Percentiles rank a stretch among this genome's conserved stretches.
Conservation (phyloP, 352 stramenopile species). For the Pythium periplocum region DNA sequence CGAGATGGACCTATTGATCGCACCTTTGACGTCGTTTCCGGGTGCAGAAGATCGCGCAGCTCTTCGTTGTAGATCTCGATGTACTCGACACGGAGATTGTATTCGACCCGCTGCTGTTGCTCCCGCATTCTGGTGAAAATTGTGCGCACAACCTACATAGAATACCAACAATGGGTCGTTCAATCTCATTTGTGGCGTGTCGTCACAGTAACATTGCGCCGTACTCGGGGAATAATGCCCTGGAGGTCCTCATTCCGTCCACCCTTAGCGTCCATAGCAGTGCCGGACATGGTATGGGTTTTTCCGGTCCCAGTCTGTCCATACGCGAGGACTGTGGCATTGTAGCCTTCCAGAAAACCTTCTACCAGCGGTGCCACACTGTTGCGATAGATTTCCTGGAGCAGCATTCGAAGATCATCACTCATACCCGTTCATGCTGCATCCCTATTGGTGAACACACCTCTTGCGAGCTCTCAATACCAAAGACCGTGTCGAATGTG, state of each 20-base stretch:
- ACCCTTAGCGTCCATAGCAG: conserved; percentile 31
- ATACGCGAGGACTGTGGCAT: conserved; percentile 80
- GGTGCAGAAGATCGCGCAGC: conserved; percentile 92
- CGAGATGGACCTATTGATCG: too few species aligned
- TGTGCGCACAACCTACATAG: conserved; percentile 43
- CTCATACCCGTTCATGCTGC: background rate
- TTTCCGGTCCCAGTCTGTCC: conserved; percentile 90
- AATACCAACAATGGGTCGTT: conserved; percentile 1
- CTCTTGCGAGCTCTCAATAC: conserved; percentile 59
- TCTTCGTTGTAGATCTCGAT: conserved; percentile 99
- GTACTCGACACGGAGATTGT: conserved; percentile 92
- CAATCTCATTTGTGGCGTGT: conserved; percentile 9
- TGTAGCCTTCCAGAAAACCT: conserved; percentile 81
- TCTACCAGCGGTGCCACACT: conserved; percentile 69
- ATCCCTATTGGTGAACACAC: conserved; percentile 18
- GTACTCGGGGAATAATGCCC: conserved; percentile 84
- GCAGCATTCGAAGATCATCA: too few species aligned
- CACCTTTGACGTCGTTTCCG: conserved; percentile 66
- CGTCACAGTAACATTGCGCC: conserved; percentile 1
- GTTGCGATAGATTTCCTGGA: conserved; percentile 56
- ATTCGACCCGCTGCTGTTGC: conserved; percentile 47
- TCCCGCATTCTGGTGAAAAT: conserved; percentile 65
- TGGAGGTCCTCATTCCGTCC: conserved; percentile 47
- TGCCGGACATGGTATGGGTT: conserved; percentile 93
- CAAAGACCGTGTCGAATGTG: conserved; percentile 88